A percentile compares a stretch with the other conserved stretches of the same genome.
Evolutionary conservation across 352 stramenopile genomes (phyloP).

Genomic region (Phytophthora macrochlamydospora): DNA sequence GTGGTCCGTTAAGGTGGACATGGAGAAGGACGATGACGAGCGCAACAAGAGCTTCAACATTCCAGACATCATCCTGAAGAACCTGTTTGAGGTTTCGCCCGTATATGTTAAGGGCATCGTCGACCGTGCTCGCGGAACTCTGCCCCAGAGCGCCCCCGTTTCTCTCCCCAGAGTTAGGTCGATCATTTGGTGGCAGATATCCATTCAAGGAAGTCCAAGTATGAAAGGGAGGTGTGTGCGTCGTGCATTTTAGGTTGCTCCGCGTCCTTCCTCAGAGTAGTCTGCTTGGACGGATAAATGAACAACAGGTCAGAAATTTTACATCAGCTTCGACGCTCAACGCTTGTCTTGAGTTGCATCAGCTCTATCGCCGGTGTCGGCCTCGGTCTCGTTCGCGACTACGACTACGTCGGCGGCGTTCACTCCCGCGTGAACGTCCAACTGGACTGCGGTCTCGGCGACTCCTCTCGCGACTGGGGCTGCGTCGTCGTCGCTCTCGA

Average conservation of each 20-base stretch:
- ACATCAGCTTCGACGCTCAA: conserved; percentile 7
- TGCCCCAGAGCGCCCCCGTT: conserved; percentile 36
- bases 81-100: conserved; percentile 86
- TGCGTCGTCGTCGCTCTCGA: conserved; percentile 31
- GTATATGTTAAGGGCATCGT: conserved; percentile 87
- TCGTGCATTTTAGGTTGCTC: conserved; percentile 32
- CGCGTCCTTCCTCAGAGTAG: conserved; percentile 20
- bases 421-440: conserved; percentile 23
- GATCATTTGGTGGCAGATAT: conserved; percentile 7
- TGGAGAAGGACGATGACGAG: conserved; percentile 80
- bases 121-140: conserved; percentile 62
- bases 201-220: conserved; percentile 17
- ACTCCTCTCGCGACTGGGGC: conserved; percentile 27
- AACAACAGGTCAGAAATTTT: conserved; percentile 20
- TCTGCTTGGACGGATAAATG: conserved; percentile 10
- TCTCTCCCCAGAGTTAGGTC: background rate
- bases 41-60: conserved; percentile 80
- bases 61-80: conserved; percentile 88
- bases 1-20: conserved; percentile 84
- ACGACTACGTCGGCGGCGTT: conserved; percentile 38
- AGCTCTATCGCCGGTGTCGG: too few relatives aligned
- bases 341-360: background rate
- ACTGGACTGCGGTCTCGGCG: conserved; percentile 29
- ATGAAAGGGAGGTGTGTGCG: conserved; percentile 21
- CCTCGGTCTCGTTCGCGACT: conserved; percentile 15